phyloP scores from a whole-genome alignment of 1,284 basidiomycete species.

The Singerocomus inundabilis region DNA sequence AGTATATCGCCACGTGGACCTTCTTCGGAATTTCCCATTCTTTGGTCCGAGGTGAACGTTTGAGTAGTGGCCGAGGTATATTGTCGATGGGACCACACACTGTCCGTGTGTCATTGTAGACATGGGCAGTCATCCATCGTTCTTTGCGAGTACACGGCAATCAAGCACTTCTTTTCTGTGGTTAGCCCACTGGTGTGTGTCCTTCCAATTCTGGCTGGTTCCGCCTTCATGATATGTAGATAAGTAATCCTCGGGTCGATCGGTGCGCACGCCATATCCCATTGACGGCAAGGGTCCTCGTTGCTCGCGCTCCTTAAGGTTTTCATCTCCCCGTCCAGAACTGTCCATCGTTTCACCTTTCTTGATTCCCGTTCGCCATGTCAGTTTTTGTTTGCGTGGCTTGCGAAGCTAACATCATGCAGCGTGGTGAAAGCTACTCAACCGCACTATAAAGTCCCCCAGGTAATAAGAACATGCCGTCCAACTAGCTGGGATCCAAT shows the following conservation, averaged over 20 bases:
- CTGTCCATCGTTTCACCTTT: background rate
- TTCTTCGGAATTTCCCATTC: too few relatives aligned
- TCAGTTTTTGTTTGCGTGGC: background rate
- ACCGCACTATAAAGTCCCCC: slow-evolving; percentile 1
- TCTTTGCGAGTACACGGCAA: background rate
- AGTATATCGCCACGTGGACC: too few relatives aligned
- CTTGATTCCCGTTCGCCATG: background rate
- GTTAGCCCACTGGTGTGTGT: background rate
- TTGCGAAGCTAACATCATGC: background rate
- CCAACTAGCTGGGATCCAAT: background rate
- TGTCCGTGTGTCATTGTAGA: too few relatives aligned
- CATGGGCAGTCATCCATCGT: too few relatives aligned
- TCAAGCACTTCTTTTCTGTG: background rate
- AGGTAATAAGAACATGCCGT: background rate
- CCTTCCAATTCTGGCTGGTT: background rate
- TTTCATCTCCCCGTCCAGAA: slow-evolving; percentile 7
- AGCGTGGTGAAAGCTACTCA: background rate
- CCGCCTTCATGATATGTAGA: background rate
- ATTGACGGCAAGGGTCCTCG: background rate
- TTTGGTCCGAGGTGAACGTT: too few relatives aligned
- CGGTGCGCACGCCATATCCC: background rate
- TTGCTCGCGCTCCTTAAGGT: background rate
- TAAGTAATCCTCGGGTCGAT: background rate
- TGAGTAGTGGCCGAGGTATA: too few relatives aligned
- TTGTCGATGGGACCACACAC: too few relatives aligned